Evolutionary conservation across 2,329 filamentous ascomycete genomes (phyloP).

Genomic region (Fusarium globosum): DNA sequence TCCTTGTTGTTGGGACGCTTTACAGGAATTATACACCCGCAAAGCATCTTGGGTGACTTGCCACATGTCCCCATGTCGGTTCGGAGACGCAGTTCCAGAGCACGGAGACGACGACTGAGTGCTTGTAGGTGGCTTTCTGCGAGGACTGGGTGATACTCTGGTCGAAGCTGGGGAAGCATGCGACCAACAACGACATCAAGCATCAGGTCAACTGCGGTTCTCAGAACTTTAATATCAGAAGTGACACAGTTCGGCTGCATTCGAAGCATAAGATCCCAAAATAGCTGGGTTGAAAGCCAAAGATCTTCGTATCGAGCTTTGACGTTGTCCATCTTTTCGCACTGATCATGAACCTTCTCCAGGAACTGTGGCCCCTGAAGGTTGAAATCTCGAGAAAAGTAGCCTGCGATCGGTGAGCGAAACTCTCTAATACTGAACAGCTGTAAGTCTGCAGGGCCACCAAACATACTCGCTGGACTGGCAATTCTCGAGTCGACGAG

Average conservation of each 20-base stretch:
- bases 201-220: conserved; percentile 19
- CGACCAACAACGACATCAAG: conserved; percentile 12
- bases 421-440: neutral
- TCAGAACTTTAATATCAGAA: neutral
- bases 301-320: conserved; percentile 10
- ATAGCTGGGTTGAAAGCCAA: conserved; percentile 24
- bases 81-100: conserved; percentile 6
- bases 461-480: neutral
- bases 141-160: neutral
- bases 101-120: conserved; percentile 18
- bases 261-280: conserved; percentile 30
- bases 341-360: neutral
- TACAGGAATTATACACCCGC: conserved; percentile 16
- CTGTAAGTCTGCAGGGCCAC: neutral
- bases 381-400: neutral
- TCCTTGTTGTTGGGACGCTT: conserved; percentile 25
- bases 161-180: neutral
- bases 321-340: neutral
- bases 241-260: conserved; percentile 32
- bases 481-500: neutral
- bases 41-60: conserved; percentile 9
- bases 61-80: conserved; percentile 17
- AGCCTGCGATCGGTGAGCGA: conserved; percentile 7
- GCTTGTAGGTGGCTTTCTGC: neutral
- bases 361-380: conserved; percentile 2